These are phyloP conservation scores for Thelonectria discophora DNA, from an alignment of 2,329 filamentous ascomycete genomes.

Conservation along the genomic window DNA sequence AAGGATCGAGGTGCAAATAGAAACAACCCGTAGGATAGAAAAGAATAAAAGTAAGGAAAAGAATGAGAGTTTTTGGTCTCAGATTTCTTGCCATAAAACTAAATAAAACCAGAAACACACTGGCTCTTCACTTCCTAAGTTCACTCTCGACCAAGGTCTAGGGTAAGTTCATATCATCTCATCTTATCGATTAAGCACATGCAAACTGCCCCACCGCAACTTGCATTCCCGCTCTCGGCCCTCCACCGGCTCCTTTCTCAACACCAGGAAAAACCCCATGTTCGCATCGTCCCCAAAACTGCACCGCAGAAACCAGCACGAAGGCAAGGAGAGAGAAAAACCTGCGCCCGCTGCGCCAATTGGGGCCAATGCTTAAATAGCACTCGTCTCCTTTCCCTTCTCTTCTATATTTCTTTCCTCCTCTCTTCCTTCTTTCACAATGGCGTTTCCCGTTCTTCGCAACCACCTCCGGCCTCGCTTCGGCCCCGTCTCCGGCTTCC, in stretches of 20 bases:
- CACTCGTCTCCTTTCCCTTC: not conserved
- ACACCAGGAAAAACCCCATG: constrained; percentile 7
- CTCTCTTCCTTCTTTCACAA: constrained; percentile 16
- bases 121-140: no score
- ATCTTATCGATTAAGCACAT: constrained; percentile 22
- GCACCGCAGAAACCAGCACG: constrained; percentile 60
- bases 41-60: no score
- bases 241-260: constrained; percentile 11
- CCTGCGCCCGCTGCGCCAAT: constrained; percentile 31
- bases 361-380: constrained; percentile 40
- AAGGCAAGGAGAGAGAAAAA: constrained; percentile 24
- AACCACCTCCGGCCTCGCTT: constrained; percentile 30
- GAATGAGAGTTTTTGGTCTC: no score
- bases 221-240: constrained; percentile 6
- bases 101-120: not conserved
- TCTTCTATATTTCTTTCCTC: not conserved
- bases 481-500: constrained; percentile 10
- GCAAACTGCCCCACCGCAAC: constrained; percentile 22
- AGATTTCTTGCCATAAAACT: no score
- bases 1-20: no score
- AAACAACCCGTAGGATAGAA: no score
- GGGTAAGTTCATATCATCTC: constrained; percentile 2
- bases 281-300: constrained; percentile 53
- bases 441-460: constrained; percentile 28
- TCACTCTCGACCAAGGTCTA: not conserved